These are phyloP conservation scores for Hypoxylon lienhwacheense DNA, from an alignment of 495 filamentous ascomycete genomes.

Conservation along the genomic window DNA sequence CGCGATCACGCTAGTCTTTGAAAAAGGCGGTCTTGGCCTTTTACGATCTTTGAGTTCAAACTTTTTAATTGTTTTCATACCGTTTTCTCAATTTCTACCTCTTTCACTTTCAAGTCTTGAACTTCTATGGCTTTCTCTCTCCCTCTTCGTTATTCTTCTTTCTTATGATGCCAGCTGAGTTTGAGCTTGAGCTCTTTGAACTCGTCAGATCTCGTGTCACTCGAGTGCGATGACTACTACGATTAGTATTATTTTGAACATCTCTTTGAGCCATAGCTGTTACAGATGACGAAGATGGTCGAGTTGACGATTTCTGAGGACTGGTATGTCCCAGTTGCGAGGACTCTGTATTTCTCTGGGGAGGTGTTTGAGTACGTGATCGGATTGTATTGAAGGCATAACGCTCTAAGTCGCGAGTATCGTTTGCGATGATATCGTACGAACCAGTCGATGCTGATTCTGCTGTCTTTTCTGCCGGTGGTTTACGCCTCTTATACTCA, in stretches of 20 bases:
- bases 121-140: too few species aligned
- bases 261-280: neutral
- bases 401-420: slow-evolving; percentile 17
- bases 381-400: slow-evolving; percentile 9
- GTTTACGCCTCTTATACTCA: slow-evolving; percentile 16
- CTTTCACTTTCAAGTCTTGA: too few species aligned
- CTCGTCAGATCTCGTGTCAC: too few species aligned
- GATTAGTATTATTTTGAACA: neutral
- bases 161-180: too few species aligned
- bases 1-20: too few species aligned
- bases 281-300: neutral
- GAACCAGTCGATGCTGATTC: neutral
- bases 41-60: too few species aligned
- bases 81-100: too few species aligned
- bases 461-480: neutral
- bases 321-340: neutral
- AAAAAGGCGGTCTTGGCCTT: too few species aligned
- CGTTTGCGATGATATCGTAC: neutral
- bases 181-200: too few species aligned
- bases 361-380: slow-evolving; percentile 3
- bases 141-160: too few species aligned
- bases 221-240: too few species aligned
- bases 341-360: neutral
- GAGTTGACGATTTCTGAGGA: neutral
- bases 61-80: too few species aligned